A percentile compares a stretch with the other conserved stretches of the same genome.
Evolutionary conservation across 306 rosid species (phyloP).

Genomic region (Lotus japonicus): DNA sequence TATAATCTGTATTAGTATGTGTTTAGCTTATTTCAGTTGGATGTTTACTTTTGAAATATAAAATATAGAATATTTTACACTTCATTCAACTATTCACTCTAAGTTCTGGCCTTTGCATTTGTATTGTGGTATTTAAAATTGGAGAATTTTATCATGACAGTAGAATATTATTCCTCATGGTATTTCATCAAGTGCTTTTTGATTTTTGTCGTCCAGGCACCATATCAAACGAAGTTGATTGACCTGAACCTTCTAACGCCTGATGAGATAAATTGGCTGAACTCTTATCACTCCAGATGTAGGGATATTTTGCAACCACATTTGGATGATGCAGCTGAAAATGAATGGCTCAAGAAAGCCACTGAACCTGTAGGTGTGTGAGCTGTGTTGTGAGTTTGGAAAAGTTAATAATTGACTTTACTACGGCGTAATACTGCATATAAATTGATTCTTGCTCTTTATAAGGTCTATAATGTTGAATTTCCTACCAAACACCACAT

Average conservation of each 20-base stretch:
- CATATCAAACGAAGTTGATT: constrained; percentile 80
- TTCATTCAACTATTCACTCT: neutral
- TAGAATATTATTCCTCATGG: neutral
- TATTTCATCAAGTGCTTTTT: neutral
- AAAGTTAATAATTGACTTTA: neutral
- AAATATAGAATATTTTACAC: neutral
- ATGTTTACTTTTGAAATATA: neutral
- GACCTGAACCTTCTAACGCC: constrained; percentile 53
- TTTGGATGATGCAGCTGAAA: constrained; percentile 58
- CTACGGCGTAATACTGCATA: constrained; percentile 7
- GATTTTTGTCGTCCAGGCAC: constrained; percentile 57
- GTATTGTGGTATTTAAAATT: neutral
- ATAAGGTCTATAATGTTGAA: neutral
- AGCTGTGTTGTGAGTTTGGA: constrained; percentile 7
- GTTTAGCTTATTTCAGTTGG: neutral
- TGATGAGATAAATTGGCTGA: constrained; percentile 80
- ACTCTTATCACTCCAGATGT: constrained; percentile 74
- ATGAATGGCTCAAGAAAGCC: constrained; percentile 80
- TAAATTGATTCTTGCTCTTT: neutral
- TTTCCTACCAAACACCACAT: neutral
- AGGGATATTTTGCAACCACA: constrained; percentile 59
- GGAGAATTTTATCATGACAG: neutral
- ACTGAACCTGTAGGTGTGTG: constrained; percentile 63
- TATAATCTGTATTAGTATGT: neutral
- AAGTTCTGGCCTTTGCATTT: neutral